Conservation (phyloP, 306 rosid genomes). For the Acacia acuminata region DNA sequence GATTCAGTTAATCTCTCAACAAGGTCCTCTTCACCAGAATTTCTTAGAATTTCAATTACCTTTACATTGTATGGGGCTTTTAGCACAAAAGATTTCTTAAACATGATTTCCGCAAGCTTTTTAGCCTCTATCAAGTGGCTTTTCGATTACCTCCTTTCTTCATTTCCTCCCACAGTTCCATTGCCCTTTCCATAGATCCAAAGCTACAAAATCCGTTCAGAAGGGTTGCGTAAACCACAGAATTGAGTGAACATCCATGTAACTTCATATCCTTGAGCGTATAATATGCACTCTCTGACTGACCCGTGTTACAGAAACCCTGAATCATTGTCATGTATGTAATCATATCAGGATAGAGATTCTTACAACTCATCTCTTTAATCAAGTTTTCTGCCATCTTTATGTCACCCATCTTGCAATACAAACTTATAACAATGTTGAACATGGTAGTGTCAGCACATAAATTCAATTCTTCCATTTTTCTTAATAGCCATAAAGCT, state of each 20-base stretch:
- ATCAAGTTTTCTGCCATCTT: slow-evolving; percentile 58
- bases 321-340: slow-evolving; percentile 69
- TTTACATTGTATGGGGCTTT: slow-evolving; percentile 42
- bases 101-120: slow-evolving; percentile 62
- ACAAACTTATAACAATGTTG: slow-evolving; percentile 65
- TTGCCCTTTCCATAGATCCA: slow-evolving; percentile 56
- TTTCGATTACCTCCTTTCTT: slow-evolving; percentile 59
- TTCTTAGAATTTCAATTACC: slow-evolving; percentile 43
- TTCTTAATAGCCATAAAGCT: slow-evolving; percentile 68
- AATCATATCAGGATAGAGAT: slow-evolving; percentile 67
- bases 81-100: slow-evolving; percentile 56
- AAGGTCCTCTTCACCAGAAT: slow-evolving; percentile 56
- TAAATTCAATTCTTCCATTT: slow-evolving; percentile 55
- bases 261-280: slow-evolving; percentile 58
- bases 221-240: slow-evolving; percentile 64
- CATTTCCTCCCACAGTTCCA: slow-evolving; percentile 75
- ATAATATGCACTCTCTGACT: slow-evolving; percentile 59
- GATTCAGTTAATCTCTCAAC: slow-evolving; percentile 42
- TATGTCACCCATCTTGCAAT: slow-evolving; percentile 64
- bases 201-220: slow-evolving; percentile 59
- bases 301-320: slow-evolving; percentile 66
- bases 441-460: slow-evolving; percentile 64
- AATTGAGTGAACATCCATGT: slow-evolving; percentile 66
- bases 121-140: slow-evolving; percentile 55
- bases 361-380: slow-evolving; percentile 56